A percentile compares a stretch with the other conserved stretches of the same genome.
These are phyloP conservation scores for Schwanniomyces pseudopolymorphus DNA, from an alignment of 805 yeast species.

Conservation along the genomic window DNA sequence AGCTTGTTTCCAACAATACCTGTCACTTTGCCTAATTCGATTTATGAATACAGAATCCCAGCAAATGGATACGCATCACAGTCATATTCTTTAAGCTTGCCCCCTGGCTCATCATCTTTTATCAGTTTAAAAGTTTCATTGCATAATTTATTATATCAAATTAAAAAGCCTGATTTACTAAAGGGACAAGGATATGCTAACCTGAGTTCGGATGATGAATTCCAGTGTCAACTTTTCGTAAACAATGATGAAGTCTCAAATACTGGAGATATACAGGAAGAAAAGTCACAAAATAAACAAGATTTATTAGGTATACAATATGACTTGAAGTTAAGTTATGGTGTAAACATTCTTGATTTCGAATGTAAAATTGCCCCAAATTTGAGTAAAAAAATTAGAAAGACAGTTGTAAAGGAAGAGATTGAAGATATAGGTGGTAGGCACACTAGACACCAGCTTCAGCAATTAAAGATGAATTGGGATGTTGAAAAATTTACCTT, in stretches of 20 bases:
- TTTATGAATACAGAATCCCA: slow-evolving; percentile 38
- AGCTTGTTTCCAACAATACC: slow-evolving; percentile 34
- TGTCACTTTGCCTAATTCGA: slow-evolving; percentile 23
- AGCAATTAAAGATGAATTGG: slow-evolving; percentile 45
- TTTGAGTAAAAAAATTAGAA: slow-evolving; percentile 36
- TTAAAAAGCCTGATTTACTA: slow-evolving; percentile 30
- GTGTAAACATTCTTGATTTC: slow-evolving; percentile 38
- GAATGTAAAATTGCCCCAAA: slow-evolving; percentile 43
- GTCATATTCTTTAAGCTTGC: slow-evolving; percentile 36
- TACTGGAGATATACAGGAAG: slow-evolving; percentile 33
- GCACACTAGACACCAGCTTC: slow-evolving; percentile 46
- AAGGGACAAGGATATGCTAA: slow-evolving; percentile 31
- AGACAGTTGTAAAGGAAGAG: slow-evolving; percentile 18
- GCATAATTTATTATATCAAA: slow-evolving; percentile 30
- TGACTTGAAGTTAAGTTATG: slow-evolving; percentile 40
- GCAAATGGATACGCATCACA: slow-evolving; percentile 41
- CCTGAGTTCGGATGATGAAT: slow-evolving; percentile 39
- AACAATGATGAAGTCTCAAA: slow-evolving; percentile 39
- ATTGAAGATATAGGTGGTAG: slow-evolving; percentile 35
- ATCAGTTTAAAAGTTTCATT: slow-evolving; percentile 34
- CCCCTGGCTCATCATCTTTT: slow-evolving; percentile 34
- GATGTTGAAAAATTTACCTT: slow-evolving; percentile 42
- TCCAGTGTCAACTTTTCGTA: slow-evolving; percentile 37
- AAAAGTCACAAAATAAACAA: slow-evolving; percentile 15
- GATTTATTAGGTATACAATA: slow-evolving; percentile 27